Evolutionary conservation across 331 rosid species (phyloP).

Genomic region (Pyracantha coccinea): DNA sequence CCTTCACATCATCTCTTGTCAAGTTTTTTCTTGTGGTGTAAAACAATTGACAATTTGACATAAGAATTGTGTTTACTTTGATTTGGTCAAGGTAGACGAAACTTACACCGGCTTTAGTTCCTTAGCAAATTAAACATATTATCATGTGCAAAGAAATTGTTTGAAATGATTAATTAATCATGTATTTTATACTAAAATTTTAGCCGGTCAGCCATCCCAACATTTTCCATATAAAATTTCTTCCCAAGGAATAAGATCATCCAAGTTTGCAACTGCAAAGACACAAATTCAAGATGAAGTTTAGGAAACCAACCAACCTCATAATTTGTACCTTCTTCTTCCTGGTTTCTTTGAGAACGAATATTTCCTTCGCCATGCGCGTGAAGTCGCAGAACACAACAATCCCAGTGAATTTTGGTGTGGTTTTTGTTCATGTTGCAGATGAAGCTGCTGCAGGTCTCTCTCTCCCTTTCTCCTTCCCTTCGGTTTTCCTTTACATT

Average conservation of each 20-base stretch:
- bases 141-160: not conserved
- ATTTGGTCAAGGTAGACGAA: slow-evolving; percentile 5
- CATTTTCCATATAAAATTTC: not conserved
- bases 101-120: not conserved
- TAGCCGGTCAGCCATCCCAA: not conserved
- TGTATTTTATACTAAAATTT: not conserved
- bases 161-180: not conserved
- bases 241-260: not conserved
- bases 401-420: slow-evolving; percentile 25
- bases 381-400: not conserved
- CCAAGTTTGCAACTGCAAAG: not conserved
- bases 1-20: too few species aligned
- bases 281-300: not conserved
- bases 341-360: not conserved
- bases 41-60: too few species aligned
- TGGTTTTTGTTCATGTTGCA: slow-evolving; percentile 21
- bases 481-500: not conserved
- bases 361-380: not conserved
- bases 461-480: not conserved
- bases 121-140: not conserved
- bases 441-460: slow-evolving; percentile 34
- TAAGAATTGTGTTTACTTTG: not conserved
- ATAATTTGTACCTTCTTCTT: not conserved
- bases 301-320: not conserved
- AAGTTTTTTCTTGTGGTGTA: too few species aligned